Conservation (phyloP, 805 yeast species). For the Maudiozyma turicensis region DNA sequence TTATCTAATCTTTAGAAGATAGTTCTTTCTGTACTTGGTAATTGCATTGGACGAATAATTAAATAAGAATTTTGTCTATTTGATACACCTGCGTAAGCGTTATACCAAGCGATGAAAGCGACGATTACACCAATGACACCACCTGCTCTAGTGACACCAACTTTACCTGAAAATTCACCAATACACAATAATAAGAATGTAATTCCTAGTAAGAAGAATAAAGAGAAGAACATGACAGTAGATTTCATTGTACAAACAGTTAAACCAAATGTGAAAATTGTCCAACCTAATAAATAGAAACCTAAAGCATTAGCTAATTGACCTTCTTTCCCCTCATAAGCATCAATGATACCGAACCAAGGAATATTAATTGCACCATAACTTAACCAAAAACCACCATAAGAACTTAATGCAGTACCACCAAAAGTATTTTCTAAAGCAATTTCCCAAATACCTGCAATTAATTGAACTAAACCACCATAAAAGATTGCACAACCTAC, state of each 20-base stretch:
- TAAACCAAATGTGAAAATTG: slow-evolving; percentile 48
- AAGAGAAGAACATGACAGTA: slow-evolving; percentile 50
- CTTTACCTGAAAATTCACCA: slow-evolving; percentile 39
- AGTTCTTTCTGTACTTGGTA: slow-evolving; percentile 24
- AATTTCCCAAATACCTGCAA: slow-evolving; percentile 61
- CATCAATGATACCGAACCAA: slow-evolving; percentile 49
- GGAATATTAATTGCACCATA: slow-evolving; percentile 50
- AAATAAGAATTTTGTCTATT: slow-evolving; percentile 48
- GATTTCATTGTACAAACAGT: slow-evolving; percentile 49
- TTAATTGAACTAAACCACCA: slow-evolving; percentile 51
- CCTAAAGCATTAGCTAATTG: slow-evolving; percentile 45
- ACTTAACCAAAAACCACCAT: slow-evolving; percentile 64
- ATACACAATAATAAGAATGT: slow-evolving; percentile 48
- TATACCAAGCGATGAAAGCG: slow-evolving; percentile 57
- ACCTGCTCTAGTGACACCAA: slow-evolving; percentile 41
- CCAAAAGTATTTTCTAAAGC: slow-evolving; percentile 58
- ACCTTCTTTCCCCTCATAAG: slow-evolving; percentile 34
- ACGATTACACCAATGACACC: slow-evolving; percentile 58
- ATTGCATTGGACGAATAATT: slow-evolving; percentile 18
- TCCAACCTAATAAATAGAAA: slow-evolving; percentile 53
- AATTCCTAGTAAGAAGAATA: slow-evolving; percentile 43
- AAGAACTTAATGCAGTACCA: slow-evolving; percentile 52
- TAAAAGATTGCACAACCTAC: slow-evolving; percentile 51
- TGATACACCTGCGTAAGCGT: slow-evolving; percentile 62
- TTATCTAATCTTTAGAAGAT: background rate